phyloP scores from a whole-genome alignment of 768 basidiomycete genomes.

The Nevesoporus exiguus region DNA sequence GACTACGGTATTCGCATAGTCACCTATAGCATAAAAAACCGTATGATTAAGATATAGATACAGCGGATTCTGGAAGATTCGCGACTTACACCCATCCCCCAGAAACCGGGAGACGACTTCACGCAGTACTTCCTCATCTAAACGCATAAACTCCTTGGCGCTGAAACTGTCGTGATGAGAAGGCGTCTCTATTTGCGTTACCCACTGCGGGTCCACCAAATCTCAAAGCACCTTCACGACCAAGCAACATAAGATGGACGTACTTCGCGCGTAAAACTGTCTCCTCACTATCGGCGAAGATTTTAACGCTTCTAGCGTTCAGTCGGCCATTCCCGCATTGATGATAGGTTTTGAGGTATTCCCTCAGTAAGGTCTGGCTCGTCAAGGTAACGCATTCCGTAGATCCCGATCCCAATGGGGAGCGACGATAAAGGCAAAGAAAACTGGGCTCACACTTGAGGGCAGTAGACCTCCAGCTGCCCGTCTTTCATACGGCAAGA shows the following conservation, averaged over 20 bases:
- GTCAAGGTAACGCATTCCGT: slow-evolving; percentile 73
- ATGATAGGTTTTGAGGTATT: slow-evolving; percentile 55
- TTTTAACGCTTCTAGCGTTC: slow-evolving; percentile 71
- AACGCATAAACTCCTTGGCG: slow-evolving; percentile 76
- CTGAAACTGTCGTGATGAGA: slow-evolving; percentile 78
- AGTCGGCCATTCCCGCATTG: slow-evolving; percentile 58
- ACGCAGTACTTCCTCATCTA: slow-evolving; percentile 54
- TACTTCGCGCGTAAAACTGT: background rate
- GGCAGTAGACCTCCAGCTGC: slow-evolving; percentile 59
- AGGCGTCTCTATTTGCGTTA: background rate
- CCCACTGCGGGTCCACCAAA: slow-evolving; percentile 86
- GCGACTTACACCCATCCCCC: slow-evolving; percentile 87
- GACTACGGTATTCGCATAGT: slow-evolving; percentile 82
- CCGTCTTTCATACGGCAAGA: slow-evolving; percentile 43
- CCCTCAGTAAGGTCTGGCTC: slow-evolving; percentile 71
- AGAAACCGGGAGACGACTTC: slow-evolving; percentile 67
- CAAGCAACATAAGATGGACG: background rate
- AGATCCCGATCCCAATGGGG: slow-evolving; percentile 61
- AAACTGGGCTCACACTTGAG: slow-evolving; percentile 34
- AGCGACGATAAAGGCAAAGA: background rate
- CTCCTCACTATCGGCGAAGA: slow-evolving; percentile 57
- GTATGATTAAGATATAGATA: background rate
- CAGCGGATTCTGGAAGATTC: slow-evolving; percentile 28
- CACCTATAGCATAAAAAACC: slow-evolving; percentile 88
- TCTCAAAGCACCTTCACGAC: slow-evolving; percentile 70